A percentile compares a stretch with the other conserved stretches of the same genome.
Evolutionary conservation across 106 monocot genomes (phyloP).

Genomic region (Dendrobium chrysotoxum): DNA sequence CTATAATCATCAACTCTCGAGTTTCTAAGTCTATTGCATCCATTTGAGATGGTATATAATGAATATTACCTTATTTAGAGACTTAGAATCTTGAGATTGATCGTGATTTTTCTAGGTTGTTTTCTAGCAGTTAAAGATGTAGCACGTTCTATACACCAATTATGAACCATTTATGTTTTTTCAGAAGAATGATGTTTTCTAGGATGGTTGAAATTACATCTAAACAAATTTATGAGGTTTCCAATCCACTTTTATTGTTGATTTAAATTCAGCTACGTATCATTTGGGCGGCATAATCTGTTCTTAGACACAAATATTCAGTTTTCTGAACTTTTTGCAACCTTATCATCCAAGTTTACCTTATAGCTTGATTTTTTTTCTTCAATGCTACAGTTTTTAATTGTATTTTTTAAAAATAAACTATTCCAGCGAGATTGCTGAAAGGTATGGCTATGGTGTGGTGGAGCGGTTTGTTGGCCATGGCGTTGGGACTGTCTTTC

Average conservation of each 20-base stretch:
- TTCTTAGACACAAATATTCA: not conserved
- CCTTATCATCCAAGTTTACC: not conserved
- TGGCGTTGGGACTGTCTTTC: constrained; percentile 89
- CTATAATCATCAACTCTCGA: not conserved
- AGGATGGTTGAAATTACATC: not conserved
- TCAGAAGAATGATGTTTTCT: not conserved
- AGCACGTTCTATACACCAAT: not conserved
- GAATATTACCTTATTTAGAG: not conserved
- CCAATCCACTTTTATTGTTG: not conserved
- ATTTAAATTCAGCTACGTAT: constrained; percentile 1
- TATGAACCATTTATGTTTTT: not conserved
- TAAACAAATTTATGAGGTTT: constrained; percentile 1
- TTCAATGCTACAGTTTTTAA: not conserved
- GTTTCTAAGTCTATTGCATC: not conserved
- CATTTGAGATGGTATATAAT: not conserved
- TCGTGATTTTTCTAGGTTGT: too few species aligned
- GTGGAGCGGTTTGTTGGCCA: constrained; percentile 98
- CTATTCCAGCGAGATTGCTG: constrained; percentile 70
- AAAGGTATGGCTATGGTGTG: constrained; percentile 78
- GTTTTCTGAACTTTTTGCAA: not conserved
- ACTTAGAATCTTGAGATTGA: too few species aligned
- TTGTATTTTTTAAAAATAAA: not conserved
- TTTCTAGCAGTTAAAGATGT: too few species aligned
- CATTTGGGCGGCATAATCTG: constrained; percentile 1
- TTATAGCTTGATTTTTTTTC: not conserved